Evolutionary conservation across 2,329 filamentous ascomycete species (phyloP), one percentile per base, ranked within the genome.

Genomic region (Arthrobotrys megalospora): DNA sequence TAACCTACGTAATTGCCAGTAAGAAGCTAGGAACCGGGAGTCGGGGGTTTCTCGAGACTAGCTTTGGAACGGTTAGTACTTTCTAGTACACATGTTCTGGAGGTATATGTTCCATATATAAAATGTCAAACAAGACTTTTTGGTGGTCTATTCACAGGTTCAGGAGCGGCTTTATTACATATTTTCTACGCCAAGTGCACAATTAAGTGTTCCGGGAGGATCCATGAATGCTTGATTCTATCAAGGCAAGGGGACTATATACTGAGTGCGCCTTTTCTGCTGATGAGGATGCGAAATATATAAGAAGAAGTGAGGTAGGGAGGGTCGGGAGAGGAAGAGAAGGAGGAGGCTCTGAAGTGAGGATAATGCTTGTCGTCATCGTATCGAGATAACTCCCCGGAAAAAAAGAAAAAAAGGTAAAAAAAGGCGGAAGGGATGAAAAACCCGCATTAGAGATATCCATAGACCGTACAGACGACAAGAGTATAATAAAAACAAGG

Each of bases 161-260:
- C n/a, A 3, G 36, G 6, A 12, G 28, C 52, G 16, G 6, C 16
- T 41, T 11, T 10, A 53, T 58, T 36, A 58, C 52, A 53, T 21
- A 14, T 6, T 41, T 28, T 60, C 36, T 60, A 60, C 55, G 55
- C 36, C 14, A 58, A 38, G 5, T 60, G 55, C 28, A 43, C 34
- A 41, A 38, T 34, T 62, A 45, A 47, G 38, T 12, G 45, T 43
- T 75, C 70, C 70, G 67, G 75, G 68, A 71, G 75, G 66, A 78
- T 72, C 50, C 67, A 72, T 72, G 67, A 78, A 78, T 78, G 65
- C 67, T 78, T 78, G 67, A 71, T 78, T 78, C 75, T 78, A 78
- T 78, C 60, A 58, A 78, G 52, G 62, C 52, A 63, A 63, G 21
- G 65, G 60, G 75, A 71, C 75, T 78, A 78, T 78, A 67, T 72